Evolutionary conservation across 2,329 filamentous ascomycete genomes (phyloP), one percentile per base, ranked within the genome.

Genomic region (Aspergillus sp.): DNA sequence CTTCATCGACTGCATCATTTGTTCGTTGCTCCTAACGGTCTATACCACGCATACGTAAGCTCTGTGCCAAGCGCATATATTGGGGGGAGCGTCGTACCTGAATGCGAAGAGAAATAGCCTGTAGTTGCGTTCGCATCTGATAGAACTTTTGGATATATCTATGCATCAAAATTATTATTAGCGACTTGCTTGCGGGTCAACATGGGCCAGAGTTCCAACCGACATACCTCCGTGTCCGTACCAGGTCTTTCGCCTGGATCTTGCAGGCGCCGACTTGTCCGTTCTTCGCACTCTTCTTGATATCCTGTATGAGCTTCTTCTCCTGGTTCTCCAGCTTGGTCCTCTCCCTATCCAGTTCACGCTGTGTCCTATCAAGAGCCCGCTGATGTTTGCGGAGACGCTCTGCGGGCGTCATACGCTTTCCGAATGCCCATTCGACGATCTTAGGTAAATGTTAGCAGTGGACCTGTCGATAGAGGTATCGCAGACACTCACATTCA

Each of bases 1-100:
- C 77, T 97, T 99, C 95, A 99, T 98, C 8, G 93, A 95, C 76
- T 96, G 91, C 93, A 97, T 97, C 95, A 99, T 99, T 77, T 98
- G 93, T 75, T 99, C 95, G 76, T 99, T 99, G 65, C 93, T 97
- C 64, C 95, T 88, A 64, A 98, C 93, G 50, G 95, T 99, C 91
- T 96, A 68, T 17, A 55, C 30, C 50, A 55, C 44, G 58, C 54
- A 39, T 56, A 37, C 22, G 52, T 61, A 40, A 56, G 59, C 56
- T 24, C 22, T 44, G 44, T 57, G 51, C 45, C 34, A 41, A 51
- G 22, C 33, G 44, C 15, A 5, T 22, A 8, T 19, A 27, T 19
- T 20, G 3, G 47, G 8, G 33, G 13, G n/a, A 13, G 11, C 11
- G 13, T 27, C 75, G 53, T 79, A 95, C 91, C 86, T 98, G 95